Conservation (phyloP, 306 rosid genomes). For the Cucurbita pepo region DNA sequence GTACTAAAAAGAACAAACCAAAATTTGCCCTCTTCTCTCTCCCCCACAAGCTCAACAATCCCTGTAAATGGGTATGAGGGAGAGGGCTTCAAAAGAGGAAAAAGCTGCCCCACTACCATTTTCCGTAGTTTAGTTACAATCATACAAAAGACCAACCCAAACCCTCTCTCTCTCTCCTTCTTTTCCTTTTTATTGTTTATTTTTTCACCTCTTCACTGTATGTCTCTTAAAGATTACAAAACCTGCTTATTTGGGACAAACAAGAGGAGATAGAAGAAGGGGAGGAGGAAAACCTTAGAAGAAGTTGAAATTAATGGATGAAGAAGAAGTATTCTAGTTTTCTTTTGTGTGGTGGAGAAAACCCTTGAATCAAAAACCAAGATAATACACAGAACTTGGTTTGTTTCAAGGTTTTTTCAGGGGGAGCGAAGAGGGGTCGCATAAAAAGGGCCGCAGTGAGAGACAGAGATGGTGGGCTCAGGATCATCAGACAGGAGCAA, state of each 20-base stretch:
- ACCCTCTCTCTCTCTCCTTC: constrained; percentile 1
- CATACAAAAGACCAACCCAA: constrained; percentile 5
- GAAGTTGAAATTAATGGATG: background rate
- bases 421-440: background rate
- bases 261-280: constrained; percentile 8
- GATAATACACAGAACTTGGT: background rate
- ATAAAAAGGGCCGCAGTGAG: constrained; percentile 11
- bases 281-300: background rate
- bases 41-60: background rate
- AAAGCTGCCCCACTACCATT: constrained; percentile 7
- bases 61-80: background rate
- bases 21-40: background rate
- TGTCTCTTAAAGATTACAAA: constrained; percentile 15
- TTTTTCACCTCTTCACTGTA: background rate
- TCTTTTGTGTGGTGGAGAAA: constrained; percentile 7
- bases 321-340: background rate
- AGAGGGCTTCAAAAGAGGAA: background rate
- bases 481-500: constrained; percentile 94
- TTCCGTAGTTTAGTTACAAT: background rate
- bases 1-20: background rate
- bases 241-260: constrained; percentile 23
- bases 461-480: constrained; percentile 96
- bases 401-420: background rate
- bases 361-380: background rate
- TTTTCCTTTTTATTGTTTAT: background rate